Evolutionary conservation across 164 flowering plant genomes (phyloP), one percentile per base, ranked within the genome.

Genomic region (Vitis rotundifolia): DNA sequence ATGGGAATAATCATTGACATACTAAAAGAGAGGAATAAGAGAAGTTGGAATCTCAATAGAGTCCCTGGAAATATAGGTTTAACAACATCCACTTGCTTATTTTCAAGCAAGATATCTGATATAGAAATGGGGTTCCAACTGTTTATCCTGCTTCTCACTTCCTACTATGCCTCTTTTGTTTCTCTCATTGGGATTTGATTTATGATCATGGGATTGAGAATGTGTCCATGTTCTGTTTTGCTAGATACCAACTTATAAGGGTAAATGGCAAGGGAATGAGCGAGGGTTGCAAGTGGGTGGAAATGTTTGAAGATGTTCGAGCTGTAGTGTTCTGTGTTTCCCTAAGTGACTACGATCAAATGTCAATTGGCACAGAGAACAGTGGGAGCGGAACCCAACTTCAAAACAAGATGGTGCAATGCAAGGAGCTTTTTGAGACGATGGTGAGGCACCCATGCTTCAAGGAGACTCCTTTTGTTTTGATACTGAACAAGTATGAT

Each of bases 291-390:
- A 93, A 92, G 64, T 96, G 99, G 99, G 91, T 96, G 61, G 95
- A 91, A 73, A 96, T 96, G 99, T 96, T 96, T 66, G 99, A 96
- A 83, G 99, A 96, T 57, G 99, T 92, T 5, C 91, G 95, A 1
- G 95, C 77, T 1, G 92, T 93, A 3, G 81, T 91, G 63, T 96
- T 92, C 82, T 93, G 97, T 63, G 85, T 86, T 6, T 76, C 97
- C 29, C 84, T 96, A 15, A 85, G 95, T 62, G 97, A 96, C 76
- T 96, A 89, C 54, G 97, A 96, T 74, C 97, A 93, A 64, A 65
- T 87, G 74, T 81, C 79, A 56, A 44, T 81, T 53, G 55, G 85
- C 29, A 75, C 88, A 1, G 92, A 88, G 18, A 76, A 66, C 59
- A 72, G 75, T 56, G 81, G 82, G 49, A 81, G 81, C 54, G 86